Evolutionary conservation across 805 yeast genomes (phyloP), one percentile per base, ranked within the genome.

Genomic region (Wickerhamiella domercqiae): DNA sequence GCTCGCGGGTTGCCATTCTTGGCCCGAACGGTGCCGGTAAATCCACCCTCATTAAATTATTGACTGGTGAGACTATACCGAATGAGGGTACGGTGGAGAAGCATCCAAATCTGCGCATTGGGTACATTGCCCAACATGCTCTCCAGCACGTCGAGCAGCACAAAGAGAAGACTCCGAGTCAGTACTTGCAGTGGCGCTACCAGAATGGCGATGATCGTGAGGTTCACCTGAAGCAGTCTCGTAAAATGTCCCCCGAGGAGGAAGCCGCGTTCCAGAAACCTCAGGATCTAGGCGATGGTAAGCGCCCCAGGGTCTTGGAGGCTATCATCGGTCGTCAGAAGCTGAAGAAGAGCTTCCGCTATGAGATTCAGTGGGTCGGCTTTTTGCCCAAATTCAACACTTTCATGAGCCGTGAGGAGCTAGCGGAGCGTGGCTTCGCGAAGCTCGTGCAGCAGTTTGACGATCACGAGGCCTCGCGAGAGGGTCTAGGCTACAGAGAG

Each of bases 21-120:
- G 98, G 98, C 39, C 96, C 97, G 44, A 87, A 87, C 59, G 98
- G 98, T 69, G 98, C 98, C 37, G 98, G 98, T 66, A 87, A 87
- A 60, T 83, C 96, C 9, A 87, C 98, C 14, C 70, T 90, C 53
- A 87, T 90, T 62, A 87, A 87, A 61, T 67, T 90, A 38, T 68
- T 87, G 49, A 90, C 97, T 7, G 98, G 82, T 47, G 98, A 87
- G 61, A 66, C 83, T 41, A 71, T 80, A 39, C 95, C 98, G 17
- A 69, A 73, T 45, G 69, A 63, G 41, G 98, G 98, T 53, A 76
- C 73, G 44, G 95, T 87, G 40, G 96, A 90, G 65, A 90, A 90
- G 61, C 98, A 87, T 66, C 97, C 97, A 47, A 87, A 87, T 62
- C 69, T 90, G 63, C 84, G 98, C 68, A 83, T 87, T 51, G 98